Evolutionary conservation across 2,329 filamentous ascomycete genomes (phyloP).

Genomic region (Aspergillus sp.): DNA sequence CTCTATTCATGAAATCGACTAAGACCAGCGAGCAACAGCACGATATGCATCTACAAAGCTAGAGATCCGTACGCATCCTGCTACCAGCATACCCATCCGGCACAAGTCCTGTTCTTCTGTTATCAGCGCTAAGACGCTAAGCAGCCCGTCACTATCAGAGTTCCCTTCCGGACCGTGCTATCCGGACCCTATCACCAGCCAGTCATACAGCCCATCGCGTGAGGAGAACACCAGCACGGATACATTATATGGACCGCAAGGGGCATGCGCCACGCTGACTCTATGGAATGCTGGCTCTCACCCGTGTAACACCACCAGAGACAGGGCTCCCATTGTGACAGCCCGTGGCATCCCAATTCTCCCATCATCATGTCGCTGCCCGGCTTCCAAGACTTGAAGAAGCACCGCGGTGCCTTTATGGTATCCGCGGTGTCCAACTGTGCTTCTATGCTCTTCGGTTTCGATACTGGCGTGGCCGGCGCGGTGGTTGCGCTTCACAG

Average conservation of each 20-base stretch:
- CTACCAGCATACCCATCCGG: too few relatives aligned
- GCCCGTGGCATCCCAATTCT: neutral
- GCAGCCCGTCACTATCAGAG: neutral
- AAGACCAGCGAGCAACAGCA: too few relatives aligned
- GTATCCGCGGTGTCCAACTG: constrained; percentile 1
- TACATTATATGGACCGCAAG: neutral
- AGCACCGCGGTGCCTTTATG: neutral
- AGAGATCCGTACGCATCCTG: too few relatives aligned
- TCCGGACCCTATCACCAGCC: neutral
- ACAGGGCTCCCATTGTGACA: too few relatives aligned
- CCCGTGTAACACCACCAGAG: too few relatives aligned
- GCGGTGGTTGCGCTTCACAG: neutral
- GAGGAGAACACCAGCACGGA: neutral
- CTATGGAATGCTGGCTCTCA: too few relatives aligned
- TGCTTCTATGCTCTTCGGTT: constrained; percentile 1
- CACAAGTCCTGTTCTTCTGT: neutral
- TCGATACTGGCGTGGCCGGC: neutral
- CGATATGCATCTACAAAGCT: too few relatives aligned
- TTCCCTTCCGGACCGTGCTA: constrained; percentile 2
- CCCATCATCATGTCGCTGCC: neutral
- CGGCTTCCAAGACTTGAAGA: neutral
- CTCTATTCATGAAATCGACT: too few relatives aligned
- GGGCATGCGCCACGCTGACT: too few relatives aligned
- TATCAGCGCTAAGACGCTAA: neutral
- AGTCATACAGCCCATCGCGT: neutral